A percentile compares a stretch with the other conserved stretches of the same genome.
These are phyloP conservation scores for Neonectria faginata DNA, from an alignment of 2,329 filamentous ascomycete genomes.

Conservation along the genomic window DNA sequence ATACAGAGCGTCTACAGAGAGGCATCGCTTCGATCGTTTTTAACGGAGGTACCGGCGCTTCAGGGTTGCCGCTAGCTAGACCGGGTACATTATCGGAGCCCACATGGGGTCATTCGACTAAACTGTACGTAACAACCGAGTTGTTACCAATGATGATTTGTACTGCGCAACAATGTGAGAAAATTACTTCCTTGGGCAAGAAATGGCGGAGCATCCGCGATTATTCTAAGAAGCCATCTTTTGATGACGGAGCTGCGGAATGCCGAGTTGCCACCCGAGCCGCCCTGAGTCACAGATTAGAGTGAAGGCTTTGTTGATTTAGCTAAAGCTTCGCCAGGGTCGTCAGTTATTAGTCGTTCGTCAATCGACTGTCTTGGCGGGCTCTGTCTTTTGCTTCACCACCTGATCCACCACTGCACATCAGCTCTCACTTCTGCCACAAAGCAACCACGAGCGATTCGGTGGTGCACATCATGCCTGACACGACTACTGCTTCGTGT, in stretches of 20 bases:
- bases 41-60: neutral
- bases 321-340: conserved; percentile 13
- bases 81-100: conserved; percentile 6
- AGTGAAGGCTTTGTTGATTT: conserved; percentile 5
- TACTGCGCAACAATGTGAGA: conserved; percentile 2
- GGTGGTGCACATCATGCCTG: conserved; percentile 33
- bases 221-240: neutral
- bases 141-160: neutral
- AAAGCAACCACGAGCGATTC: neutral
- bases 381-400: neutral
- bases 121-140: neutral
- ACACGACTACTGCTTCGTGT: conserved; percentile 24
- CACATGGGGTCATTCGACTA: conserved; percentile 5
- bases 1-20: neutral
- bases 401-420: conserved; percentile 33
- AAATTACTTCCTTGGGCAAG: conserved; percentile 17
- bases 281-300: conserved; percentile 15
- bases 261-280: conserved; percentile 5
- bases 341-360: neutral
- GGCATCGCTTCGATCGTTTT: neutral
- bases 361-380: neutral
- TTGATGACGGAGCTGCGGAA: neutral
- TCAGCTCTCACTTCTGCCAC: conserved; percentile 8
- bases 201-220: conserved; percentile 2
- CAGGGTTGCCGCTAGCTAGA: conserved; percentile 3